A percentile compares a stretch with the other conserved stretches of the same genome.
Evolutionary conservation across 2,329 filamentous ascomycete genomes (phyloP).

Genomic region (Capronia epimyces): DNA sequence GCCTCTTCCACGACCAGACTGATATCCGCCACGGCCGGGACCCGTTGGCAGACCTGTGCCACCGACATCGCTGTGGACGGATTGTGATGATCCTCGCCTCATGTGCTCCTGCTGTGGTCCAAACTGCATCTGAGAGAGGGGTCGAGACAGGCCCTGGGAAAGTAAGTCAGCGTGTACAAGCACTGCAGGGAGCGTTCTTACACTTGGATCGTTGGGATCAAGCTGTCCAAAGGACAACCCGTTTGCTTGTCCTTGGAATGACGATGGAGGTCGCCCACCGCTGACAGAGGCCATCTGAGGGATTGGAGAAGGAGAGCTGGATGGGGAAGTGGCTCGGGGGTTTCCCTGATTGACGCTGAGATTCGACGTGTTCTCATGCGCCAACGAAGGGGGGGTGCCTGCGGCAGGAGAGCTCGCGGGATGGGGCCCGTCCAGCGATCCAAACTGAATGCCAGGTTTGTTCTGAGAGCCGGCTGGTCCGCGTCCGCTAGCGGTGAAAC

Average conservation of each 20-base stretch:
- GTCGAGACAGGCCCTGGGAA: constrained; percentile 62
- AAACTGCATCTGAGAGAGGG: constrained; percentile 57
- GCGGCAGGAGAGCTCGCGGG: constrained; percentile 53
- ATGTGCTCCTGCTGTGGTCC: constrained; percentile 66
- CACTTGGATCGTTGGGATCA: constrained; percentile 65
- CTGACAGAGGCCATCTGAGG: constrained; percentile 79
- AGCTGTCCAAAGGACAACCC: constrained; percentile 71
- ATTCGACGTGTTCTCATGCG: constrained; percentile 23
- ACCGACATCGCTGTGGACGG: constrained; percentile 67
- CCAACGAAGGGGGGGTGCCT: constrained; percentile 37
- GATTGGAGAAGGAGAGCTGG: constrained; percentile 86
- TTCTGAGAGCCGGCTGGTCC: constrained; percentile 47
- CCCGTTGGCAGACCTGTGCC: constrained; percentile 52
- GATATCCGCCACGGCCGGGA: constrained; percentile 51
- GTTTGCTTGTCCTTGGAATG: constrained; percentile 63
- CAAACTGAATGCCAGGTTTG: constrained; percentile 53
- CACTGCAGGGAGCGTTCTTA: constrained; percentile 45
- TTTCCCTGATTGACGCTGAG: constrained; percentile 39
- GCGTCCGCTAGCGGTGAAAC: constrained; percentile 72
- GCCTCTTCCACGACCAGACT: constrained; percentile 52
- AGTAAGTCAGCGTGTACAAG: constrained; percentile 11
- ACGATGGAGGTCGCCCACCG: constrained; percentile 74
- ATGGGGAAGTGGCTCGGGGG: constrained; percentile 73
- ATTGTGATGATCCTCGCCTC: constrained; percentile 81
- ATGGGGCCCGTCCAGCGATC: constrained; percentile 60